A percentile compares a stretch with the other conserved stretches of the same genome.
Evolutionary conservation across 2,329 filamentous ascomycete species (phyloP).

Genomic region (Paecilomyces sp.): DNA sequence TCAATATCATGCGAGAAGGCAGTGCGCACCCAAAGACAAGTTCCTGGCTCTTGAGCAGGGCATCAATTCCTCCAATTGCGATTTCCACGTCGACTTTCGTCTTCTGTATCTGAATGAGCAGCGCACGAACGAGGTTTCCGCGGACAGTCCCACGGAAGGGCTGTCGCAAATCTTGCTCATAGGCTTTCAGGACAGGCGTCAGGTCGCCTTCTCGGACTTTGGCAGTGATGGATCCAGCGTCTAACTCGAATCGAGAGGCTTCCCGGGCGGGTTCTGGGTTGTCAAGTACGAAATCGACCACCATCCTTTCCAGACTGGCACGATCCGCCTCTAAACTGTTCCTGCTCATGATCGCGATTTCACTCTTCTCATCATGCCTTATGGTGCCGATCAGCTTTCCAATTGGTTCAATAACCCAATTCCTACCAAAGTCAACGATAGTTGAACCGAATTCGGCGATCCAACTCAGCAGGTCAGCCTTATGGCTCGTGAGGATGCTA

Average conservation of each 20-base stretch:
- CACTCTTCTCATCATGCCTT: slow-evolving; percentile 82
- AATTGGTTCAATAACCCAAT: slow-evolving; percentile 87
- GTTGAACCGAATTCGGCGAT: slow-evolving; percentile 71
- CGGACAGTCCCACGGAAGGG: slow-evolving; percentile 76
- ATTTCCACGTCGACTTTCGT: slow-evolving; percentile 98
- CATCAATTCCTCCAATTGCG: slow-evolving; percentile 91
- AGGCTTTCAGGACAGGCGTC: slow-evolving; percentile 83
- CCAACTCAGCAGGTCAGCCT: slow-evolving; percentile 73
- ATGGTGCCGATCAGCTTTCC: slow-evolving; percentile 85
- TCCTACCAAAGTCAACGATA: slow-evolving; percentile 82
- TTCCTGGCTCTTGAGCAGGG: slow-evolving; percentile 90
- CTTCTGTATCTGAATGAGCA: slow-evolving; percentile 96
- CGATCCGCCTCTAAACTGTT: slow-evolving; percentile 85
- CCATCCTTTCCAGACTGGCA: slow-evolving; percentile 92
- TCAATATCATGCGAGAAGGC: not conserved
- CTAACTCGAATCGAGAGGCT: slow-evolving; percentile 54
- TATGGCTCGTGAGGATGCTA: slow-evolving; percentile 65
- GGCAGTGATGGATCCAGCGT: slow-evolving; percentile 66
- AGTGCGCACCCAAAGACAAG: slow-evolving; percentile 67
- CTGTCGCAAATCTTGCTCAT: slow-evolving; percentile 77
- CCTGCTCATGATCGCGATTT: slow-evolving; percentile 94
- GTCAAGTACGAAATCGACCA: slow-evolving; percentile 87
- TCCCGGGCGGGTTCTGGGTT: slow-evolving; percentile 54
- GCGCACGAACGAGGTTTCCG: slow-evolving; percentile 80
- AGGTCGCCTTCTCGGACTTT: slow-evolving; percentile 89